Evolutionary conservation across 352 stramenopile species (phyloP).

Genomic region (Globisporangium spiculum): DNA sequence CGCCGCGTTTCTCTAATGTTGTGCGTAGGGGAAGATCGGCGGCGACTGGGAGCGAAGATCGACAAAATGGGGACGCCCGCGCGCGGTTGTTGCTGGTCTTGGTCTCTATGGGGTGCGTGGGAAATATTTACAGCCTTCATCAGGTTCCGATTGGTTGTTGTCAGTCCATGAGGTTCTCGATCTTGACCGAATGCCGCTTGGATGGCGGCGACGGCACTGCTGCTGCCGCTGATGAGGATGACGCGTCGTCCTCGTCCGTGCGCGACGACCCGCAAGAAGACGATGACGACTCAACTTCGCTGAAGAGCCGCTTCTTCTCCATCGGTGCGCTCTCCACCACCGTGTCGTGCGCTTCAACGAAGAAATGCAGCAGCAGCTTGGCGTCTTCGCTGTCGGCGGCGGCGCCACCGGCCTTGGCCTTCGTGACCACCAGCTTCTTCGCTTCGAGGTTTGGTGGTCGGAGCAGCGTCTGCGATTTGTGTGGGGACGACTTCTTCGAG

Average conservation of each 20-base stretch:
- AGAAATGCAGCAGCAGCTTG: conserved; percentile 77
- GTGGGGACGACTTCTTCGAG: conserved; percentile 16
- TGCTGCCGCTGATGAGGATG: conserved; percentile 1
- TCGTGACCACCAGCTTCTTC: conserved; percentile 24
- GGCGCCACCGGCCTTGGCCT: conserved; percentile 13
- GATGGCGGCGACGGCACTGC: conserved; percentile 18
- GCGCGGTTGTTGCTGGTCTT: neutral
- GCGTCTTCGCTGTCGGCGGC: conserved; percentile 62
- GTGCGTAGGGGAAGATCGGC: neutral
- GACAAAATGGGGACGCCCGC: neutral
- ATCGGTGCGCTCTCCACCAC: neutral
- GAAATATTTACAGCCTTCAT: conserved; percentile 1
- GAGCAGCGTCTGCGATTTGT: conserved; percentile 16
- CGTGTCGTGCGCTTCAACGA: conserved; percentile 42
- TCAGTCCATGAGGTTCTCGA: conserved; percentile 38
- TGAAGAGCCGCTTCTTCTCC: conserved; percentile 59
- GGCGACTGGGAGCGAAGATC: neutral
- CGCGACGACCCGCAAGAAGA: conserved; percentile 12
- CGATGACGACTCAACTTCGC: conserved; percentile 26
- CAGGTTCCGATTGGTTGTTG: too few species aligned
- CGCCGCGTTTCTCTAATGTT: neutral
- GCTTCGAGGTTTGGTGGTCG: conserved; percentile 20
- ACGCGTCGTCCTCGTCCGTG: conserved; percentile 8
- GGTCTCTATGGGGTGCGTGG: conserved; percentile 8
- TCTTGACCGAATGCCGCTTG: conserved; percentile 49